Percentiles rank a stretch among this genome's conserved stretches.
These are phyloP conservation scores for Trichoderma simmonsii DNA, from an alignment of 2,329 filamentous ascomycete species.

Conservation along the genomic window DNA sequence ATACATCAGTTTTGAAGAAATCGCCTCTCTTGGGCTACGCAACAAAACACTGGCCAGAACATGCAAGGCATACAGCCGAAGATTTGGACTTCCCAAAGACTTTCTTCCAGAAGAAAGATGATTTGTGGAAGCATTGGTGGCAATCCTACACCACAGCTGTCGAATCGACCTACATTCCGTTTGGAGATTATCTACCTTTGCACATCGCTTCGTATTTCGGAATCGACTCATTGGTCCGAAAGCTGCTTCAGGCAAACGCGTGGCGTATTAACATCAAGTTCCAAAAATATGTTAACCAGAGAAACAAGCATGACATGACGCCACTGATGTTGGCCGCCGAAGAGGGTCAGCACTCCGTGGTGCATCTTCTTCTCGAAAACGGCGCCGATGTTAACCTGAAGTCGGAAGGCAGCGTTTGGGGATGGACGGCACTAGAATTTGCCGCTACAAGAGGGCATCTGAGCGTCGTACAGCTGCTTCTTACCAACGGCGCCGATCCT, in stretches of 20 bases:
- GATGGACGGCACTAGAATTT: not conserved
- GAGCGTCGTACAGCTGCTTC: not conserved
- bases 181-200: too few relatives aligned
- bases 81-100: not conserved
- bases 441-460: not conserved
- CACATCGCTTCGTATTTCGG: not conserved
- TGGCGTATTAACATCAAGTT: not conserved
- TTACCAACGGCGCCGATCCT: not conserved
- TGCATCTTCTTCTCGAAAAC: not conserved
- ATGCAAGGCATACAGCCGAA: not conserved
- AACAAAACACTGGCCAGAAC: not conserved
- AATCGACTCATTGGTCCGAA: not conserved
- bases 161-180: too few relatives aligned
- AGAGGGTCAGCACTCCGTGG: not conserved
- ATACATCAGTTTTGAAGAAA: not conserved
- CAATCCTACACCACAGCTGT: too few relatives aligned
- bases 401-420: too few relatives aligned
- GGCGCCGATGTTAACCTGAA: not conserved
- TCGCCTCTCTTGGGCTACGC: not conserved
- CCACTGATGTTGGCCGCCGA: not conserved
- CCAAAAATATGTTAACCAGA: not conserved
- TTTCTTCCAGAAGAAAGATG: not conserved
- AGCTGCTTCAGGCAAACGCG: not conserved
- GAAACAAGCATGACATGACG: fast-evolving
- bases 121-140: not conserved